Conservation (phyloP, 345 rosid genomes). For the Salix suchowensis region DNA sequence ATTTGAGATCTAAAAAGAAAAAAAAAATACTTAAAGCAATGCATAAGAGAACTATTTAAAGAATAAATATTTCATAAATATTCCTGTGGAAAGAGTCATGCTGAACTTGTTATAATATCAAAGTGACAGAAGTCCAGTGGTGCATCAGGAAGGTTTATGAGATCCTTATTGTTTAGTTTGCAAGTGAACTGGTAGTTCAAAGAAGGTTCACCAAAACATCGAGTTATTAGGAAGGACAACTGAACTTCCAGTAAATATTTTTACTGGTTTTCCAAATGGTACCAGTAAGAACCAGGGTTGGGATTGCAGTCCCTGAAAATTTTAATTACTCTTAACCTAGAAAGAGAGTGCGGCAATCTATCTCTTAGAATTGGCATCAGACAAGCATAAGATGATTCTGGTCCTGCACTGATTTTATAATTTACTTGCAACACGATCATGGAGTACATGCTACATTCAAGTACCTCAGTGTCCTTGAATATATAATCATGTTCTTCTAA, state of each 20-base stretch:
- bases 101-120: neutral
- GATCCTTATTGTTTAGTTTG: neutral
- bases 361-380: neutral
- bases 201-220: neutral
- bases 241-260: neutral
- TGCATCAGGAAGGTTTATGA: neutral
- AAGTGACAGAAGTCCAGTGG: neutral
- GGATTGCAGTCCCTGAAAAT: neutral
- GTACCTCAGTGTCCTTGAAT: neutral
- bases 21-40: neutral
- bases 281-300: neutral
- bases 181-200: neutral
- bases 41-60: neutral
- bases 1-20: neutral
- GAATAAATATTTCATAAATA: neutral
- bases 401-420: neutral
- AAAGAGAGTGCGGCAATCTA: neutral
- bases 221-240: neutral
- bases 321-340: neutral
- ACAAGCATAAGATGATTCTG: neutral
- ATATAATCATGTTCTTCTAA: neutral
- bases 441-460: neutral
- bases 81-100: neutral
- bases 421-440: neutral
- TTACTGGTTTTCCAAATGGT: neutral